phyloP scores from a whole-genome alignment of 2,329 filamentous ascomycete species.

The Hypoxylon sp. region DNA sequence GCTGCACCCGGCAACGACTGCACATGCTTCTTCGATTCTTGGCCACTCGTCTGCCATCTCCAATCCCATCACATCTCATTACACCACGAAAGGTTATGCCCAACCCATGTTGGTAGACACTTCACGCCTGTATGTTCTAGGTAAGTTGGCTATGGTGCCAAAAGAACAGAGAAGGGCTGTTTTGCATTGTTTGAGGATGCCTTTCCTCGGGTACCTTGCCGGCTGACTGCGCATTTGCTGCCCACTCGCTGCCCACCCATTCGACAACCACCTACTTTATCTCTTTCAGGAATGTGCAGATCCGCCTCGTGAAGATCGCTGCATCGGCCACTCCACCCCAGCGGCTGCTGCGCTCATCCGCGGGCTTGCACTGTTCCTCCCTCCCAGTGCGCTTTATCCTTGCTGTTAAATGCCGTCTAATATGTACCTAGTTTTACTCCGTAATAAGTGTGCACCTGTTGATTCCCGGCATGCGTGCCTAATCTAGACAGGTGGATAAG shows the following conservation, averaged over 20 bases:
- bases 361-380: slow-evolving; percentile 15
- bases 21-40: slow-evolving; percentile 31
- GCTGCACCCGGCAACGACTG: slow-evolving; percentile 25
- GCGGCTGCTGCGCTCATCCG: slow-evolving; percentile 26
- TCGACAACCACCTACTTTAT: slow-evolving; percentile 38
- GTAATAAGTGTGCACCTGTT: slow-evolving; percentile 25
- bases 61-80: slow-evolving; percentile 20
- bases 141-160: not conserved
- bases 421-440: slow-evolving; percentile 27
- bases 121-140: slow-evolving; percentile 1
- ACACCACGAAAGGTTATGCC: slow-evolving; percentile 18
- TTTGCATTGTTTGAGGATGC: slow-evolving; percentile 41
- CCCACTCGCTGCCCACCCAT: slow-evolving; percentile 36
- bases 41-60: slow-evolving; percentile 11
- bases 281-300: slow-evolving; percentile 42
- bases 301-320: slow-evolving; percentile 44
- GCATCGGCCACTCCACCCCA: slow-evolving; percentile 34
- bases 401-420: slow-evolving; percentile 26
- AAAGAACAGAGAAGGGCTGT: slow-evolving; percentile 32
- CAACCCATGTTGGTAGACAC: slow-evolving; percentile 11
- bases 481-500: slow-evolving; percentile 32
- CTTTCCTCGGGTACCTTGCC: slow-evolving; percentile 7
- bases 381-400: slow-evolving; percentile 19
- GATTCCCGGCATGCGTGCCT: slow-evolving; percentile 34
- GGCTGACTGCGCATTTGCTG: slow-evolving; percentile 24